Base-by-base conservation (phyloP, 192 early-diverging fungal genomes). In the Backusella macrospora region DNA sequence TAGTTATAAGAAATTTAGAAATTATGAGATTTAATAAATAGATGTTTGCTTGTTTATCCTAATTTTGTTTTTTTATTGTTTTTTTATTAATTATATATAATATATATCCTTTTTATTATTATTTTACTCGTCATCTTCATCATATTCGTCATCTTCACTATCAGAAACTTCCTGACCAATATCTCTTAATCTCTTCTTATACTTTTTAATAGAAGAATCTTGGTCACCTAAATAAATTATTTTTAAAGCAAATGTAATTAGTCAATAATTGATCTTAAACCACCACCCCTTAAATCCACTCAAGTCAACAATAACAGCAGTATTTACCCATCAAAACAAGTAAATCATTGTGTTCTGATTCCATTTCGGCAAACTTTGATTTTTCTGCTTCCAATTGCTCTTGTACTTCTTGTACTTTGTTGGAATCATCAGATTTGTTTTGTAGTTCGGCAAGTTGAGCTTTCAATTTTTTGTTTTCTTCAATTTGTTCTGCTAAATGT, bases 341-440 rank as follows among this genome's bases (percentile, higher is more conserved):
- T 10, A 87, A 52, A 66, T 87, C 62, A 79, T 84, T 73, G 39
- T 87, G 68, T 67, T 87, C 75, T 72, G 83, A 78, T 66, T 86
- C 72, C 71, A 86, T 45, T 68, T 76, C 62, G 62, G 73, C 76
- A 77, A 80, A 76, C 72, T 80, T 47, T 52, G 74, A 8, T 18
- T 71, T 72, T 62, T 76, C 74, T 40, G 34, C 65, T 15, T 38
- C n/a, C 8, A 73, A 46, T 37, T 59, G 70, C 1, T 67, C 71
- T 62, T 70, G 63, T n/a, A 80, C 3, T 21, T 69, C 39, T 21
- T 65, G 42, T 2, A 65, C 59, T 18, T 59, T 67, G 10, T 65
- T 52, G 12, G 65, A 66, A 12, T 68, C 21, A 15, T 47, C 45
- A 15, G 68, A 43, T 49, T 26, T 46, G 43, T 21, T 23, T 23